Evolutionary conservation across 225 moss, liverwort and hornwort species (phyloP), one percentile per base, ranked within the genome.

Genomic region (Polytrichum commune): DNA sequence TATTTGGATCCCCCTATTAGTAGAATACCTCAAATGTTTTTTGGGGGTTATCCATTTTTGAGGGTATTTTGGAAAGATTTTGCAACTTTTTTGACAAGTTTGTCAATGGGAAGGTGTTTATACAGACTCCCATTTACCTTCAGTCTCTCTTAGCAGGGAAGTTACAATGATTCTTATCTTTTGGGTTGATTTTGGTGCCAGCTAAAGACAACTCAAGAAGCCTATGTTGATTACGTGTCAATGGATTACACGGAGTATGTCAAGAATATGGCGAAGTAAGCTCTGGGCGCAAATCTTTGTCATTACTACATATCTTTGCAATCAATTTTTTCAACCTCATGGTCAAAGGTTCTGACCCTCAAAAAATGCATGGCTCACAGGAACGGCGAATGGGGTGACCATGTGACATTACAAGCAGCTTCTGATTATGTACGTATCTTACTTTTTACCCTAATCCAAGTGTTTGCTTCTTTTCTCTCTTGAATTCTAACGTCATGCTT

Each of bases 211-310:
- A 72, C 65, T 8, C 74, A 88, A 30, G 91, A 90, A 65, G 82
- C 78, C 53, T 98, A 98, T 73, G 80, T 76, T 27, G 86, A 90
- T 62, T 98, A 95, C 70, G 97, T 98, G 64, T 91, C 95, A 55
- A 86, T 86, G 86, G 83, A 78, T 53, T 86, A 76, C 58, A 19
- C 83, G 16, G 86, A 86, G 28, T 86, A 86, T 46, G 30, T 86
- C 77, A 86, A 83, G 83, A 83, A 78, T 65, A 83, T 86, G 83
- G 71, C 81, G 53, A 86, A 76, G 86, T 85, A 85, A 68, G 79
- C 72, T 20, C 69, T 66, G 13, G 13, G 24, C 5, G 16, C 35
- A 35, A 13, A 62, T 74, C 20, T 46, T 24, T 8, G 38, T 46
- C 46, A 13, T 46, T 13, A 16, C 46, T 8, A 32, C 32, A 32